Base-by-base conservation (phyloP, 1,284 basidiomycete species). In the Gomphus bonarii region DNA sequence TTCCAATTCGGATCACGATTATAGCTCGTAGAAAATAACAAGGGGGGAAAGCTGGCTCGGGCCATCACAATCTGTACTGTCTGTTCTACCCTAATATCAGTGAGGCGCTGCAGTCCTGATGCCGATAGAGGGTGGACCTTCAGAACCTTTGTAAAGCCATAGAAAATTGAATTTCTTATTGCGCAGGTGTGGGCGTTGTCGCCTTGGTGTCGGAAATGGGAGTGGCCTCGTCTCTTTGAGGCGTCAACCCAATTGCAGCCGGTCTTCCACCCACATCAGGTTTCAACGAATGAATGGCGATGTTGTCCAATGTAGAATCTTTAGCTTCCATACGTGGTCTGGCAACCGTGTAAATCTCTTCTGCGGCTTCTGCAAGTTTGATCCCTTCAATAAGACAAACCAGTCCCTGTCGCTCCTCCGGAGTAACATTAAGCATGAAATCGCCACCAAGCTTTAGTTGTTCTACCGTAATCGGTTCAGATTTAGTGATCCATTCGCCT, bases 401-500 rank as follows among this genome's bases (percentile, higher is more conserved):
- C 20, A 55, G 44, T 18, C 12, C 54, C n/a, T 20, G 50, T 18
- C 43, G 52, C 52, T 54, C 40, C 31, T 54, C 43, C 42, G 33
- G 22, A 47, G 30, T 36, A n/a, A 20, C 7, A 30, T 36, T 36
- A 44, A 18, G 31, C 18, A 35, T 30, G 28, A 44, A 36, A 28
- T 42, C 46, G 35, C 31, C 47, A 36, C 42, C 35, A 35, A 55
- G 36, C 30, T 44, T 38, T 22, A 55, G 33, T 47, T n/a, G 50
- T 51, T 54, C 53, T 46, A 8, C 30, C 53, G 31, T 44, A 35
- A 47, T 54, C 18, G 53, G 28, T 30, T 54, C 40, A 43, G 44
- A 54, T 28, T 54, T 44, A 20, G 31, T 46, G 22, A 44, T 46
- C 53, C 38, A 33, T 46, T 54, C 38, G 40, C 44, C 52, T 61